Evolutionary conservation across 495 filamentous ascomycete genomes (phyloP), one percentile per base, ranked within the genome.

Genomic region (Thozetella sp.): DNA sequence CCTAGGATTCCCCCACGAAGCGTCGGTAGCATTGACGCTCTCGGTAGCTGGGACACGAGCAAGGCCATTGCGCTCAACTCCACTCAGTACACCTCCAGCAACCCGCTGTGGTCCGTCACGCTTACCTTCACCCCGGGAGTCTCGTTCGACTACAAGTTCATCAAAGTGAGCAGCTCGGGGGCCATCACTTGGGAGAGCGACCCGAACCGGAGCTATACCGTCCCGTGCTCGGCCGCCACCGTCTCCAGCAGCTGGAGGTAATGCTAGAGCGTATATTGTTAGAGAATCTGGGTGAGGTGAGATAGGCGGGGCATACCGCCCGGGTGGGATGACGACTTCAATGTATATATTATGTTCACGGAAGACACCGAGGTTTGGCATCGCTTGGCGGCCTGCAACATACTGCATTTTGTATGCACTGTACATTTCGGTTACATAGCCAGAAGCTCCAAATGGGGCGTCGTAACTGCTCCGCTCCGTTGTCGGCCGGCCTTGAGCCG

Each of bases 131-230:
- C 81, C 0, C 78, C 81, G 0, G 85, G 85, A 0, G 75, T 74
- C 24, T 67, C 62, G 2, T 73, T 91, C 19, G 61, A 88, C 64
- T 91, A 91, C 66, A 92, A 91, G 71, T 92, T 86, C 63, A 84
- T 92, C 61, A 83, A 83, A 22, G 72, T 86, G 50, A 78, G 78
- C 59, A 75, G 70, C 12, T 78, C 83, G 62, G 85, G 87, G 17
- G 67, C 72, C 0, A 74, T 90, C 3, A 72, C 67, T 3, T 90
- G 88, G 89, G 87, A 90, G 65, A 76, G 78, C 19, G 84, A 87
- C 64, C 80, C 85, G 0, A 91, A 92, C 67, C 82, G 80, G 27
- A 72, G 69, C 1, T 87, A 82, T 64, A 83, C 81, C 0, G 82
- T 90, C 10, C 78, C 86, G 24, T 72, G 65, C 46, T 60, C 63